These are phyloP conservation scores for Akanthomyces uredinophilus DNA, from an alignment of 2,329 filamentous ascomycete genomes.

Conservation along the genomic window DNA sequence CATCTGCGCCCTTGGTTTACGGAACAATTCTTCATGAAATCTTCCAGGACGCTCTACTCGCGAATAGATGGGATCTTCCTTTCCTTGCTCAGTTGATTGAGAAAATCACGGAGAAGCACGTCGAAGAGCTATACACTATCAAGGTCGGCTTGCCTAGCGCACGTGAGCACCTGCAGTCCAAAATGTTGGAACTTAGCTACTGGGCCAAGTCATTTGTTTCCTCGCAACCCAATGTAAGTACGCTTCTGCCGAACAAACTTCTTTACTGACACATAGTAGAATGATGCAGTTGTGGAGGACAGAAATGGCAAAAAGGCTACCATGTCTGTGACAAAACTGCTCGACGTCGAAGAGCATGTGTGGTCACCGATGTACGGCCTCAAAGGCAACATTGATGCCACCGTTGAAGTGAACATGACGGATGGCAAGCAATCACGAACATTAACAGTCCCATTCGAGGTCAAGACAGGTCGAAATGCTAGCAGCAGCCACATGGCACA, in stretches of 20 bases:
- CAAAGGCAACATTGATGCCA: slow-evolving; percentile 97
- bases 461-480: slow-evolving; percentile 87
- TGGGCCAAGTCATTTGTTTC: slow-evolving; percentile 84
- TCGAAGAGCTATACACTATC: slow-evolving; percentile 87
- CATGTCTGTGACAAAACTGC: slow-evolving; percentile 85
- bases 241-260: background rate
- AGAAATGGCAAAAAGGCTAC: slow-evolving; percentile 69
- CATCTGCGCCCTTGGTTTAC: slow-evolving; percentile 78
- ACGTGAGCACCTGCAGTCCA: slow-evolving; percentile 73
- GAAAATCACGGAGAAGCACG: slow-evolving; percentile 64
- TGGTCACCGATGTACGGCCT: slow-evolving; percentile 98
- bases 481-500: slow-evolving; percentile 84
- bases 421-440: slow-evolving; percentile 62
- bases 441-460: slow-evolving; percentile 85
- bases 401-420: slow-evolving; percentile 78
- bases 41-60: slow-evolving; percentile 83
- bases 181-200: slow-evolving; percentile 71
- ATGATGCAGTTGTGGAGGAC: slow-evolving; percentile 71
- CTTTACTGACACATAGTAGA: slow-evolving; percentile 36
- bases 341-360: slow-evolving; percentile 95
- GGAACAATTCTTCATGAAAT: slow-evolving; percentile 92
- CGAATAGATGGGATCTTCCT: slow-evolving; percentile 70
- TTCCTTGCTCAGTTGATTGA: slow-evolving; percentile 66
- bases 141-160: slow-evolving; percentile 69
- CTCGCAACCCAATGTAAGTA: slow-evolving; percentile 58